Evolutionary conservation across 2,329 filamentous ascomycete species (phyloP).

Genomic region (Exophiala sp.): DNA sequence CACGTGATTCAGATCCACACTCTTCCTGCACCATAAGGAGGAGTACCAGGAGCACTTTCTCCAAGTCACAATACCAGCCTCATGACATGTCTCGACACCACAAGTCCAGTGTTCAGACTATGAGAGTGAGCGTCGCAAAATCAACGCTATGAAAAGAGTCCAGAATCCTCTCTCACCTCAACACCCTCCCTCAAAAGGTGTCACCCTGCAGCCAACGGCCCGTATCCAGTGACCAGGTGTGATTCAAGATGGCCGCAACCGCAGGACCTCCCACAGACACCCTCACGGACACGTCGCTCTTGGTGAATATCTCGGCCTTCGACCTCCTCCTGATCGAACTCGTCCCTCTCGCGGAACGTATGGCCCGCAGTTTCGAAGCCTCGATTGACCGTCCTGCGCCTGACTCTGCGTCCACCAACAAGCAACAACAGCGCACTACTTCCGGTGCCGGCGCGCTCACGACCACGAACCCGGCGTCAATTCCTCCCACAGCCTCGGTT

Average conservation of each 20-base stretch:
- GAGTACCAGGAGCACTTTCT: too few species aligned
- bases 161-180: neutral
- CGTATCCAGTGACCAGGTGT: too few species aligned
- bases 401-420: neutral
- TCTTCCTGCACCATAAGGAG: too few species aligned
- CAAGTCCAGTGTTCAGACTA: too few species aligned
- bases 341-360: constrained; percentile 86
- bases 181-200: too few species aligned
- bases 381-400: constrained; percentile 24
- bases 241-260: neutral
- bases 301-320: constrained; percentile 79
- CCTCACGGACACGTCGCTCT: constrained; percentile 43
- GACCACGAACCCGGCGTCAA: neutral
- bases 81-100: too few species aligned
- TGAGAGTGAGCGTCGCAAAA: too few species aligned
- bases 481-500: neutral
- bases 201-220: too few species aligned
- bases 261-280: neutral
- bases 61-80: too few species aligned
- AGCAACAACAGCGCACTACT: neutral
- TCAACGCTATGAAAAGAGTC: neutral
- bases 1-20: neutral
- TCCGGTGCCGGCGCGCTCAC: neutral
- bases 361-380: constrained; percentile 54
- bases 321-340: constrained; percentile 96